Evolutionary conservation across 805 yeast species (phyloP).

Genomic region (Cyberlindnera mississippiensis): DNA sequence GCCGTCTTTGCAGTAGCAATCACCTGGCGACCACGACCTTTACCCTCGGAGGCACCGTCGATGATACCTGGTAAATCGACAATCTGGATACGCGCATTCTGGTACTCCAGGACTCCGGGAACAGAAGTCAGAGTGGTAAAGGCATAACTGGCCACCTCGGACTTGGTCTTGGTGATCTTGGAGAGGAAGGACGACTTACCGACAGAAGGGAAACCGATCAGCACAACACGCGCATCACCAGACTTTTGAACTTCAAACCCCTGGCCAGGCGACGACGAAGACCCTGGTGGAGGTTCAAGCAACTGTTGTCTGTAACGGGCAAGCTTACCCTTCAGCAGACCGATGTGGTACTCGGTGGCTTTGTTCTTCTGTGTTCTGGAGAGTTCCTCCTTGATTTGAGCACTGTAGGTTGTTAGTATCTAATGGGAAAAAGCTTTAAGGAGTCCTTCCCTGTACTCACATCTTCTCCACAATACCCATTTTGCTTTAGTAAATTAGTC

Average conservation of each 20-base stretch:
- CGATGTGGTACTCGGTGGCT: slow-evolving; percentile 96
- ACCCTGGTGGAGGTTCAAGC: slow-evolving; percentile 78
- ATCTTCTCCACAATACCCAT: slow-evolving; percentile 21
- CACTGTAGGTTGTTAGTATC: not conserved
- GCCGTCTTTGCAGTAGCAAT: slow-evolving; percentile 95
- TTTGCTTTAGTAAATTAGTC: too few relatives aligned
- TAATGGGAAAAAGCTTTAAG: not conserved
- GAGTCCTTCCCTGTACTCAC: slow-evolving; percentile 1
- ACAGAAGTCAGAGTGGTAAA: slow-evolving; percentile 96
- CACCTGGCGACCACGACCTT: slow-evolving; percentile 96
- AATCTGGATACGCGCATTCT: slow-evolving; percentile 95
- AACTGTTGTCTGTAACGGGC: slow-evolving; percentile 91
- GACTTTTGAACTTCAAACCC: slow-evolving; percentile 94
- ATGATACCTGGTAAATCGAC: slow-evolving; percentile 98
- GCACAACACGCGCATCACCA: slow-evolving; percentile 93
- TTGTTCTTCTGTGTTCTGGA: slow-evolving; percentile 94
- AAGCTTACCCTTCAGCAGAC: slow-evolving; percentile 88
- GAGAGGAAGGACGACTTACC: slow-evolving; percentile 91
- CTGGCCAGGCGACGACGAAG: slow-evolving; percentile 62
- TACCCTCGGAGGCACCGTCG: slow-evolving; percentile 94
- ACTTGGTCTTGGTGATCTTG: slow-evolving; percentile 87
- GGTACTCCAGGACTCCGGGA: slow-evolving; percentile 91
- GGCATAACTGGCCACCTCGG: slow-evolving; percentile 92
- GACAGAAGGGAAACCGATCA: slow-evolving; percentile 96
- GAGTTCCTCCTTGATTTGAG: slow-evolving; percentile 53